Conservation (phyloP, 805 yeast species). For the Debaryomyces prosopidis region DNA sequence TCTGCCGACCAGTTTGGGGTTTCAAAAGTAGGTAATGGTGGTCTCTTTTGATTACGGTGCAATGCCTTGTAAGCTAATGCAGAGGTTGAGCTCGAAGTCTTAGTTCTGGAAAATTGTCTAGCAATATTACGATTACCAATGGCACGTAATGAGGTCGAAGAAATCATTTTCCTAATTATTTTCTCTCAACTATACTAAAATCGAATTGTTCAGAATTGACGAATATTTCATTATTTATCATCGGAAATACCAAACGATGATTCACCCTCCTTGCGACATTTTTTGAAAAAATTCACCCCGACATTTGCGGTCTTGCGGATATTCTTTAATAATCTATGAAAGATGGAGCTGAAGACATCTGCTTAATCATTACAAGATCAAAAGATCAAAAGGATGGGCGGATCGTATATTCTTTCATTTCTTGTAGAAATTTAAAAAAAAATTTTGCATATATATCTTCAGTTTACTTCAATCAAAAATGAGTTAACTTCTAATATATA, state of each 20-base stretch:
- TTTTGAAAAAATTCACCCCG: neutral
- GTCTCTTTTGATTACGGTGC: conserved; percentile 83
- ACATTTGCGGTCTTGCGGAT: conserved; percentile 5
- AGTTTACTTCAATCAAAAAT: too few relatives aligned
- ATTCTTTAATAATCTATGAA: neutral
- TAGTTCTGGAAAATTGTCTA: conserved; percentile 14
- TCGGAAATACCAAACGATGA: neutral
- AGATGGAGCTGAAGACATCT: too few relatives aligned
- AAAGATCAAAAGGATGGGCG: too few relatives aligned
- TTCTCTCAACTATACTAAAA: too few relatives aligned
- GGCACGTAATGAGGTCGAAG: conserved; percentile 3
- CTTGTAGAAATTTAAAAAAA: too few relatives aligned
- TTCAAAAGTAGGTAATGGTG: conserved; percentile 89
- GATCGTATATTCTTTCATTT: too few relatives aligned
- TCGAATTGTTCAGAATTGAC: too few relatives aligned
- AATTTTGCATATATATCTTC: too few relatives aligned
- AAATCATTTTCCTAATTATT: neutral
- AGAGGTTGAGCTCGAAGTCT: conserved; percentile 70
- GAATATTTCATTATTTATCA: too few relatives aligned
- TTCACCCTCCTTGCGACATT: conserved; percentile 1
- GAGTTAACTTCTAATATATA: too few relatives aligned
- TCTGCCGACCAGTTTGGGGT: conserved; percentile 96
- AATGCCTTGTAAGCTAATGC: conserved; percentile 93
- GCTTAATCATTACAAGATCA: too few relatives aligned
- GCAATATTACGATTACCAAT: conserved; percentile 4